phyloP scores from a whole-genome alignment of 202 grass and related monocot species.

The Brachypodium distachyon region DNA sequence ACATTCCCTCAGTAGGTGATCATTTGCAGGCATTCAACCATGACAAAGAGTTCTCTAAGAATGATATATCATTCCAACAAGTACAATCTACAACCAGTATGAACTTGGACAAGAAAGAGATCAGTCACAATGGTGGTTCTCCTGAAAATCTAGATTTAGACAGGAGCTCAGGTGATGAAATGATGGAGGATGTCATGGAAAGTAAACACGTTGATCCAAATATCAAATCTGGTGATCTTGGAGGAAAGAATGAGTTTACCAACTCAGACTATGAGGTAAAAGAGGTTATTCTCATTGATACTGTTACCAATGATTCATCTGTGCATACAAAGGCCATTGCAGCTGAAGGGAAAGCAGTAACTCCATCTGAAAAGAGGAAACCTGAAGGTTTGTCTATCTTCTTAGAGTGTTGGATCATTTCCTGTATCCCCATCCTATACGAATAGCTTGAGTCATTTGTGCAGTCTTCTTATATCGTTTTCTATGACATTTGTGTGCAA shows the following conservation, averaged over 20 bases:
- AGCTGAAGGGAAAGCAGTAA: slow-evolving; percentile 21
- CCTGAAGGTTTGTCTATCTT: slow-evolving; percentile 42
- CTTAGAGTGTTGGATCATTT: not conserved
- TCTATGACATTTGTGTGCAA: too few relatives aligned
- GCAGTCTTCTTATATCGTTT: not conserved
- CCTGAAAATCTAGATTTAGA: slow-evolving; percentile 71
- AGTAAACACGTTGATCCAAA: slow-evolving; percentile 29
- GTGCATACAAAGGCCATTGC: slow-evolving; percentile 27
- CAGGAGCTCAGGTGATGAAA: slow-evolving; percentile 58
- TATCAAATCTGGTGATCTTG: slow-evolving; percentile 19
- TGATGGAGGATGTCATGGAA: slow-evolving; percentile 59
- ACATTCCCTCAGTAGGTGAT: slow-evolving; percentile 20
- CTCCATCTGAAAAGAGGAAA: slow-evolving; percentile 66
- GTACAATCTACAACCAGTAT: slow-evolving; percentile 29
- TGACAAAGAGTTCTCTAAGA: slow-evolving; percentile 43
- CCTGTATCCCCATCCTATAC: not conserved
- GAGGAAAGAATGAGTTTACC: slow-evolving; percentile 12
- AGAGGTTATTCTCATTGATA: slow-evolving; percentile 26
- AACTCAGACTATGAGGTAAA: slow-evolving; percentile 30
- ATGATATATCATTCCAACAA: slow-evolving; percentile 34
- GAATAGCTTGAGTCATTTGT: not conserved
- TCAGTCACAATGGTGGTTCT: slow-evolving; percentile 33
- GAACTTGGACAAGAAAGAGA: slow-evolving; percentile 39
- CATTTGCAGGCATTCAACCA: slow-evolving; percentile 22
- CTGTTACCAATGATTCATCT: not conserved